Evolutionary conservation across 768 basidiomycete species (phyloP).

Genomic region (Scleroderma citrinum): DNA sequence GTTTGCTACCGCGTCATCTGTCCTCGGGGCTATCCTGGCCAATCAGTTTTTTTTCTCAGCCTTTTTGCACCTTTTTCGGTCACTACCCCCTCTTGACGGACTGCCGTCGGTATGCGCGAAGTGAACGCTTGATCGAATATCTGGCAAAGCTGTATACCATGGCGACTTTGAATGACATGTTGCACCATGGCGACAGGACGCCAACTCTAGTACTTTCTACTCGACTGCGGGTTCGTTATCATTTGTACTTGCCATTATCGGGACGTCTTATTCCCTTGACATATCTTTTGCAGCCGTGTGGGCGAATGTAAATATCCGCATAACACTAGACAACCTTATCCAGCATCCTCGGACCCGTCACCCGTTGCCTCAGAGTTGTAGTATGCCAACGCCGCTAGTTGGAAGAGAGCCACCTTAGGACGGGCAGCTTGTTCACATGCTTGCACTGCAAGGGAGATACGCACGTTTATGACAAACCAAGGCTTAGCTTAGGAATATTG

Average conservation of each 20-base stretch:
- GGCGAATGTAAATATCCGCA: background rate
- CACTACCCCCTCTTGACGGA: too few species aligned
- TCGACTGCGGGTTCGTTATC: background rate
- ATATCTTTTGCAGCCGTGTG: background rate
- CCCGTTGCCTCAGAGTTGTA: too few species aligned
- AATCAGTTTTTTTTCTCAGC: background rate
- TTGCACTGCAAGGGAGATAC: background rate
- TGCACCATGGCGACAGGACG: background rate
- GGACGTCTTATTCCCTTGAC: background rate
- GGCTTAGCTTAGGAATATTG: background rate
- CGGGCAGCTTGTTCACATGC: too few species aligned
- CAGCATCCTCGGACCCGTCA: background rate
- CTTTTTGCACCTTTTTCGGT: background rate
- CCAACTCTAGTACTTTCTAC: too few species aligned
- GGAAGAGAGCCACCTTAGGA: background rate
- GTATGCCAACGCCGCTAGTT: too few species aligned
- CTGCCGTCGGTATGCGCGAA: too few species aligned
- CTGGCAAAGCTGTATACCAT: too few species aligned
- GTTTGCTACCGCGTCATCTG: background rate
- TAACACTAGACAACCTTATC: background rate
- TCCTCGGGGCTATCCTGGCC: background rate
- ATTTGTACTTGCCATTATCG: background rate
- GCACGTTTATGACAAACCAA: background rate
- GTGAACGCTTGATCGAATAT: too few species aligned
- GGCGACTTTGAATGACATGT: background rate